Conservation (phyloP, 306 rosid genomes). For the Sphenostylis stenocarpa region DNA sequence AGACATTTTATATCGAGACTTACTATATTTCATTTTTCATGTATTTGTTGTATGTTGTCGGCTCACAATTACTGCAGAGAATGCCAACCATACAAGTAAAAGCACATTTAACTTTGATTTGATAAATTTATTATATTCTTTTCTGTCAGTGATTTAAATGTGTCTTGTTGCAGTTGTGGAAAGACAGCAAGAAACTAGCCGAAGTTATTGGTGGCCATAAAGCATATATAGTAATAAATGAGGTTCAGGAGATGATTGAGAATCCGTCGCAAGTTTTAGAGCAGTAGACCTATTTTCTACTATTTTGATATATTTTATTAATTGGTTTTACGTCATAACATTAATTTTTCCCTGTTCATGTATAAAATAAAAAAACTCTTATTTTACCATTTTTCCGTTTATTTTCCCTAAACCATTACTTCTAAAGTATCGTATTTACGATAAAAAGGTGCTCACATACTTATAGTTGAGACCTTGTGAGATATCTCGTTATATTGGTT, state of each 20-base stretch:
- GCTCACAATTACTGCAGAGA: constrained; percentile 55
- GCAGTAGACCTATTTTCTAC: not conserved
- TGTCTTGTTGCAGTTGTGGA: constrained; percentile 72
- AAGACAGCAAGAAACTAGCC: constrained; percentile 64
- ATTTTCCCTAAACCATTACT: not conserved
- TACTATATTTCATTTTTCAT: constrained; percentile 21
- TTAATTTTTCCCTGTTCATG: not conserved
- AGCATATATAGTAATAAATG: constrained; percentile 64
- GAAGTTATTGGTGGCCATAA: constrained; percentile 85
- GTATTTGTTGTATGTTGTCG: constrained; percentile 37
- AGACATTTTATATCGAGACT: constrained; percentile 4
- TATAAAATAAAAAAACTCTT: not conserved
- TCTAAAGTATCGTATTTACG: not conserved
- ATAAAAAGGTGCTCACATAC: constrained; percentile 13
- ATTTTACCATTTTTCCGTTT: not conserved
- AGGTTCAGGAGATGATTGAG: constrained; percentile 75
- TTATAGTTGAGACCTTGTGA: not conserved
- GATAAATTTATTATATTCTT: constrained; percentile 15
- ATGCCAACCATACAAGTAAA: constrained; percentile 99
- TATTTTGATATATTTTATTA: not conserved
- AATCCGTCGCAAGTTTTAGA: constrained; percentile 38
- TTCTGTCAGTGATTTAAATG: not conserved
- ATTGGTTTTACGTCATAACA: not conserved
- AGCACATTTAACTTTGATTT: constrained; percentile 21
- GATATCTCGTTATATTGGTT: not conserved